Base-by-base conservation (phyloP, 768 basidiomycete species). In the Tubosaeta sp. region DNA sequence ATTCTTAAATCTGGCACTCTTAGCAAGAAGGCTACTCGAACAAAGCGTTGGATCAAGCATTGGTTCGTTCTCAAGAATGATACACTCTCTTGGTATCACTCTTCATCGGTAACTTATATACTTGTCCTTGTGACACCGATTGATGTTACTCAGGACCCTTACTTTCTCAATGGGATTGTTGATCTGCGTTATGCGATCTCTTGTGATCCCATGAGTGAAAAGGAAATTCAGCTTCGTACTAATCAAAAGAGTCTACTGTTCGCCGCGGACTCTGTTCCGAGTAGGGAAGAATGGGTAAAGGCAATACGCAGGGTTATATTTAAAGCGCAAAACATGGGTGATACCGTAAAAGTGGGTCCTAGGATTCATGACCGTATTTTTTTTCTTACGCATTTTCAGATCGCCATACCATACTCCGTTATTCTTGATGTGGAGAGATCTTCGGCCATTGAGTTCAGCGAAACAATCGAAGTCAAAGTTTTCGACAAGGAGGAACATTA, bases 61-160 rank as follows among this genome's bases (percentile, higher is more conserved):
- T 98, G 96, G 96, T 94, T 97, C 59, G 81, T 95, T 2, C 77
- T 99, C 44, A 94, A 91, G 80, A 95, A 97, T 55, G 93, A 94
- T 61, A 90, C 92, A 1, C 75, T 99, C 24, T 94, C 92, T 16
- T 99, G 96, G 96, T 98, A 91, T 67, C 89, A 92, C 56, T 91
- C 90, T 7, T 92, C 94, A 49, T 85, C 91, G 50, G 94, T 93
- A 69, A 73, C 76, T 66, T 39, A 10, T 21, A 21, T 34, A 19
- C 44, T 22, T 36, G 43, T 53, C 38, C 24, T 46, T 36, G 42
- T 46, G 40, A 34, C 39, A 38, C 53, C 46, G 48, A 11, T 48
- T 58, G 35, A 44, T 38, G 18, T 44, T 25, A 13, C 25, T 22
- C 54, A 95, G 93, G 94, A 99, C 60, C 95, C 94, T 2, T 99